Percentiles rank a stretch among this genome's conserved stretches.
These are phyloP conservation scores for Dothistroma pini DNA, from an alignment of 2,329 filamentous ascomycete genomes.

Conservation along the genomic window DNA sequence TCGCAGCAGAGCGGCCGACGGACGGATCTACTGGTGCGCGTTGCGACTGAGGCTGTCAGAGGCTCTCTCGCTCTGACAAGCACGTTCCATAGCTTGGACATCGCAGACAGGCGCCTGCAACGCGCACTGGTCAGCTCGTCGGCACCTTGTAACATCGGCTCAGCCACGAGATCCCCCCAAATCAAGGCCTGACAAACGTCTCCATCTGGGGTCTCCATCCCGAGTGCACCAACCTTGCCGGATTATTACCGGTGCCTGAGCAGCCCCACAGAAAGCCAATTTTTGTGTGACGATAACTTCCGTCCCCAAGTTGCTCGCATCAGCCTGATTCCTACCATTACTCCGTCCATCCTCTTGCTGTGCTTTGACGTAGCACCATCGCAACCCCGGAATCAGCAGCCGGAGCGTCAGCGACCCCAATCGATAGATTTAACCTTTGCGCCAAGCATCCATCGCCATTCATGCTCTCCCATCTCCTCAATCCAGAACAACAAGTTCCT, in stretches of 20 bases:
- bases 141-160: not conserved
- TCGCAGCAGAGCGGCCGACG: not conserved
- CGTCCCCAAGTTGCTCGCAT: too few relatives aligned
- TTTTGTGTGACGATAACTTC: too few relatives aligned
- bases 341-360: not conserved
- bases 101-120: not conserved
- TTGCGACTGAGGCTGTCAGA: not conserved
- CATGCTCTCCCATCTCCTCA: not conserved
- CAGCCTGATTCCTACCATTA: not conserved
- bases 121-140: not conserved
- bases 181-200: not conserved
- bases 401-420: not conserved
- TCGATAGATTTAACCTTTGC: not conserved
- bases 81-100: too few relatives aligned
- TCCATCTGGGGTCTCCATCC: not conserved
- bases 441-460: not conserved
- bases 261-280: too few relatives aligned
- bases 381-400: not conserved
- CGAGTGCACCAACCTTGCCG: not conserved
- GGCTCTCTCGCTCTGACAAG: too few relatives aligned
- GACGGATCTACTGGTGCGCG: not conserved
- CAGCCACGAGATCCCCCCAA: not conserved
- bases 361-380: not conserved
- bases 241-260: too few relatives aligned
- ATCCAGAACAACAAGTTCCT: not conserved